Conservation (phyloP, 1,139 yeast genomes). For the Diutina neorugosa region DNA sequence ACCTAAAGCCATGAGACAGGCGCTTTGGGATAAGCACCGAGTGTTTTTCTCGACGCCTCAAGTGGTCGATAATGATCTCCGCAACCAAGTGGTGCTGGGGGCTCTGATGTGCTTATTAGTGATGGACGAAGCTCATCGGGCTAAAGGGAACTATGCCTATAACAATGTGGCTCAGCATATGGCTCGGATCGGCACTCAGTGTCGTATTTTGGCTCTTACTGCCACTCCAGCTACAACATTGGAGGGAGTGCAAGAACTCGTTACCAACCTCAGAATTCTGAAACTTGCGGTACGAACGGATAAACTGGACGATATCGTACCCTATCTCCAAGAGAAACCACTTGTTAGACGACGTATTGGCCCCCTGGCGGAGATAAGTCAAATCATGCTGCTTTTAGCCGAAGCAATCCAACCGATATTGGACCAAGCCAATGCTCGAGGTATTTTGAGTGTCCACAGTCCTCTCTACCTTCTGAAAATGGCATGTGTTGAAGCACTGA, state of each 20-base stretch:
- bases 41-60: slow-evolving; percentile 96
- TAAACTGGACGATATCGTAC: slow-evolving; percentile 64
- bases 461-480: slow-evolving; percentile 62
- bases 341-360: slow-evolving; percentile 48
- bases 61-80: slow-evolving; percentile 83
- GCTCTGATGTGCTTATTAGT: slow-evolving; percentile 64
- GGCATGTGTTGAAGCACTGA: slow-evolving; percentile 58
- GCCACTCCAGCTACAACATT: slow-evolving; percentile 92
- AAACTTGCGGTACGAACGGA: slow-evolving; percentile 81
- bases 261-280: slow-evolving; percentile 61
- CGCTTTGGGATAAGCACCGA: slow-evolving; percentile 63
- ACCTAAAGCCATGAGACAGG: slow-evolving; percentile 48
- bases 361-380: slow-evolving; percentile 38
- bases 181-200: slow-evolving; percentile 43
- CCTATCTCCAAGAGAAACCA: slow-evolving; percentile 63
- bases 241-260: slow-evolving; percentile 80
- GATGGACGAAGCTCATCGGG: slow-evolving; percentile 92
- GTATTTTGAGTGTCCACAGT: slow-evolving; percentile 50
- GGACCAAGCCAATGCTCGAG: slow-evolving; percentile 48
- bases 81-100: slow-evolving; percentile 65
- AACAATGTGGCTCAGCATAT: slow-evolving; percentile 66
- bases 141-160: slow-evolving; percentile 84
- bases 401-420: slow-evolving; percentile 56
- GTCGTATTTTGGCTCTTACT: slow-evolving; percentile 73
- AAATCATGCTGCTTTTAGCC: slow-evolving; percentile 30